Evolutionary conservation across 2,329 filamentous ascomycete genomes (phyloP).

Genomic region (Sporothrix phasma): DNA sequence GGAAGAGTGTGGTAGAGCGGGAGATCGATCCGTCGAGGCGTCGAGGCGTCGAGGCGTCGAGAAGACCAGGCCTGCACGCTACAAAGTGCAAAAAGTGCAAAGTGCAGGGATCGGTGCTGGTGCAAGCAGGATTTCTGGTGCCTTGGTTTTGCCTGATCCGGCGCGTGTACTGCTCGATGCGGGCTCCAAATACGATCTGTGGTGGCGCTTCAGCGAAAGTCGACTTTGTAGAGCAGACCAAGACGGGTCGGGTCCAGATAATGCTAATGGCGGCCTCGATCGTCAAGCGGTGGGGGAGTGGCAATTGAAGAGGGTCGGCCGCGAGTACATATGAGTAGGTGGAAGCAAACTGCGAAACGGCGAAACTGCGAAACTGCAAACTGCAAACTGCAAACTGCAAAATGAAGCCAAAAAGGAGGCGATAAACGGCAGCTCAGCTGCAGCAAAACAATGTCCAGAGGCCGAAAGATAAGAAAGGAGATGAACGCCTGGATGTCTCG

Average conservation of each 20-base stretch:
- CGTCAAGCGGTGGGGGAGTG: neutral
- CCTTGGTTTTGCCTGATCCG: neutral
- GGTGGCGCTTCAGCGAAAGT: no score
- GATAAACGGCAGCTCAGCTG: neutral
- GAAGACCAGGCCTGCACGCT: neutral
- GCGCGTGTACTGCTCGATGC: neutral
- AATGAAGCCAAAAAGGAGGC: neutral
- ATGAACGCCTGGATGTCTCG: neutral
- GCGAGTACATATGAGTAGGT: neutral
- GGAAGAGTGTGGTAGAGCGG: neutral
- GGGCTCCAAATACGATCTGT: neutral
- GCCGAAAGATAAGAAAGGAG: neutral
- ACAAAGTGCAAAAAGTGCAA: neutral
- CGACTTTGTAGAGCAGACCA: no score
- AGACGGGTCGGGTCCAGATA: neutral
- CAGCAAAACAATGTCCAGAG: neutral
- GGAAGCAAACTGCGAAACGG: neutral
- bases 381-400: no score
- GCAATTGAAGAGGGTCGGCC: neutral
- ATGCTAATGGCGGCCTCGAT: neutral
- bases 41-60: neutral
- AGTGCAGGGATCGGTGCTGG: neutral
- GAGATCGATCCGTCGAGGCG: neutral
- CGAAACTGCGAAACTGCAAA: no score
- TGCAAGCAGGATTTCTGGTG: slow-evolving; percentile 1